Evolutionary conservation across 306 rosid genomes (phyloP).

Genomic region (Benincasa hispida): DNA sequence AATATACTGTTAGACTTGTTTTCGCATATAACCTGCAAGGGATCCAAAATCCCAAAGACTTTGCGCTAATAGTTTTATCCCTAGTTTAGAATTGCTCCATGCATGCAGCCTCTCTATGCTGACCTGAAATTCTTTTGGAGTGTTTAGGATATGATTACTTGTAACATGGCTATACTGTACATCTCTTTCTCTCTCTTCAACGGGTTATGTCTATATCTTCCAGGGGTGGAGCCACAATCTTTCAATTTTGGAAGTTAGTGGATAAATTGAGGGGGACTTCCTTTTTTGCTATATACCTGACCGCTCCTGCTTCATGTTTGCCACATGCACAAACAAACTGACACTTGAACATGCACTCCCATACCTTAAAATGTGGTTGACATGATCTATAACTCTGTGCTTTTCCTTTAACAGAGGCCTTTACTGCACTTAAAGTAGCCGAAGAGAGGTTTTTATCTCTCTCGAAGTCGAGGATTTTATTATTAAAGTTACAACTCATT

Average conservation of each 20-base stretch:
- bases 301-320: neutral
- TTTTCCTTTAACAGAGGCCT: slow-evolving; percentile 53
- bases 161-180: neutral
- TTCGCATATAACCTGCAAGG: no score
- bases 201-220: neutral
- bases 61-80: no score
- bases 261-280: neutral
- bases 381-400: slow-evolving; percentile 1
- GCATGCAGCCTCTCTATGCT: no score
- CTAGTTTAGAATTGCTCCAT: no score
- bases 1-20: no score
- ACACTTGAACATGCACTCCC: neutral
- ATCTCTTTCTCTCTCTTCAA: neutral
- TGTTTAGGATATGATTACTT: neutral
- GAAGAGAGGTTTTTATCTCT: slow-evolving; percentile 76
- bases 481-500: slow-evolving; percentile 77
- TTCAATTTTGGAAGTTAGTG: no score
- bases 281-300: neutral
- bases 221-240: neutral
- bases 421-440: slow-evolving; percentile 69
- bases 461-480: slow-evolving; percentile 68
- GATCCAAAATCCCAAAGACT: no score
- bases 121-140: no score
- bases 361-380: slow-evolving; percentile 3
- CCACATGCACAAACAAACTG: neutral